These are phyloP conservation scores for Grosmannia serpens DNA, from an alignment of 2,329 filamentous ascomycete genomes.

Conservation along the genomic window DNA sequence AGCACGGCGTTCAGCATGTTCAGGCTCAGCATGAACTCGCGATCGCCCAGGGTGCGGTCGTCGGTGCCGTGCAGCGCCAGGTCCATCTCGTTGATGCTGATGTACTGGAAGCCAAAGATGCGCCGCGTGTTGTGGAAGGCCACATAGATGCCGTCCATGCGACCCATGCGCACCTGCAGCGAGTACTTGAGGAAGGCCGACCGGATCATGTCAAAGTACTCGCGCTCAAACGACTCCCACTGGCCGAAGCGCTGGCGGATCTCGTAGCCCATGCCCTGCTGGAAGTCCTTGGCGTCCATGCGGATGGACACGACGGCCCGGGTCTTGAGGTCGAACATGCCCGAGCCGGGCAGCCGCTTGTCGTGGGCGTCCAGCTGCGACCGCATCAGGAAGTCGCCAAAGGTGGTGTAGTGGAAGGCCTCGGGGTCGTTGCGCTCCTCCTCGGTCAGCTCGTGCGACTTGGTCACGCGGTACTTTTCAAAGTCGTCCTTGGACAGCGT, in stretches of 20 bases:
- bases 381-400: constrained; percentile 84
- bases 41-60: constrained; percentile 57
- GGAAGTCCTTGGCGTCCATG: constrained; percentile 65
- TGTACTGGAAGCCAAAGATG: constrained; percentile 96
- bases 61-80: constrained; percentile 69
- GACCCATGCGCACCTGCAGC: constrained; percentile 88
- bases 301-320: constrained; percentile 83
- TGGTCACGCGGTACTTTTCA: constrained; percentile 66
- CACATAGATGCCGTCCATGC: constrained; percentile 98
- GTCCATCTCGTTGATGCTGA: constrained; percentile 81
- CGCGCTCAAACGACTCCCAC: constrained; percentile 87
- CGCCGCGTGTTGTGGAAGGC: constrained; percentile 91
- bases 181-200: constrained; percentile 95
- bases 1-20: constrained; percentile 68
- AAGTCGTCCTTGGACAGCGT: constrained; percentile 74
- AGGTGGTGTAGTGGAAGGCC: constrained; percentile 75
- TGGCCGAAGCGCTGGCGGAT: constrained; percentile 64
- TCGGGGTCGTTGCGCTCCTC: constrained; percentile 63
- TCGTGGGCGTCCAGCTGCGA: constrained; percentile 92
- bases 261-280: constrained; percentile 75
- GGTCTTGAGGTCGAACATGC: constrained; percentile 95
- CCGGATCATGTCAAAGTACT: constrained; percentile 94
- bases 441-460: constrained; percentile 56
- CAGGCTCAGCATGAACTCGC: constrained; percentile 77
- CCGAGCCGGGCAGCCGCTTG: constrained; percentile 71